Evolutionary conservation across 2,329 filamentous ascomycete genomes (phyloP), one percentile per base, ranked within the genome.

Genomic region (Ramularia collo-cygni): DNA sequence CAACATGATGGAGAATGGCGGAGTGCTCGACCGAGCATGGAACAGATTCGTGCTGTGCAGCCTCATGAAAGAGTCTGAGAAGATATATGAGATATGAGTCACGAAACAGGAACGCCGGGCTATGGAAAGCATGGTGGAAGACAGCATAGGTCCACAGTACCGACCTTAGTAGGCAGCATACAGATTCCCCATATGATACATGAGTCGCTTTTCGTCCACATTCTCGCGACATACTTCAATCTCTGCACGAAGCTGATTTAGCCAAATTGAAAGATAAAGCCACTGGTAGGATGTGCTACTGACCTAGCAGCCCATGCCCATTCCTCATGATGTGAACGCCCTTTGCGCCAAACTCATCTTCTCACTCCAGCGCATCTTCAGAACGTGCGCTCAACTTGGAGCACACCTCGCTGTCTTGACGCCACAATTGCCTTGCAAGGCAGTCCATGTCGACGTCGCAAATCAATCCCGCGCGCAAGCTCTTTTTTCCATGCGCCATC

Each of bases 51-150:
- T 66, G 65, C 71, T 3, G 70, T 72, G 28, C 61, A 64, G 56
- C 60, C 67, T 34, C 53, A 64, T 33, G 71, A 76, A 53, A 64
- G 64, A 46, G 66, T 77, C 34, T 76, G 46, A 17, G 26, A 13
- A 29, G 28, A 31, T 3, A 17, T 16, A 38, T 27, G 40, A 34
- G 15, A 10, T 17, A 35, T 34, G 32, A 40, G 3, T n/a, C n/a
- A n/a, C n/a, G n/a, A n/a, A n/a, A n/a, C n/a, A n/a, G n/a, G n/a
- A n/a, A n/a, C n/a, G n/a, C n/a, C n/a, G n/a, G n/a, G n/a, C n/a
- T n/a, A n/a, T n/a, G n/a, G n/a, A n/a, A n/a, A n/a, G n/a, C n/a
- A n/a, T n/a, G n/a, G 21, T 10, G 21, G 21, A 24, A 10, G 21
- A 24, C 21, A 24, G 21, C 21, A 24, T 24, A 24, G n/a, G n/a